These are phyloP conservation scores for Trichoderma polysporum DNA, from an alignment of 2,329 filamentous ascomycete species.

Conservation along the genomic window DNA sequence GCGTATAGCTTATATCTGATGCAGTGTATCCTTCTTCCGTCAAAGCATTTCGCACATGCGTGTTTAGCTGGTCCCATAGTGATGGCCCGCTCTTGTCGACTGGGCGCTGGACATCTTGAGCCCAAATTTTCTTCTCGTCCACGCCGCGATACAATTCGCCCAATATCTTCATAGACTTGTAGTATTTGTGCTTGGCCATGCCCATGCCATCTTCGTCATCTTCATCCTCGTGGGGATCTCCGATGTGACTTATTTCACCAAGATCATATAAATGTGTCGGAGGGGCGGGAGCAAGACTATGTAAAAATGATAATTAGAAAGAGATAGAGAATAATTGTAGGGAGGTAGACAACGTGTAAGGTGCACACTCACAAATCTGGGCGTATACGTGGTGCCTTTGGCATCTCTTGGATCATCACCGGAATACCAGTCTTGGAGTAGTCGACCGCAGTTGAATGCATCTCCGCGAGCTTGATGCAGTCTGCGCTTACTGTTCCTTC, in stretches of 20 bases:
- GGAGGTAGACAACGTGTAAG: background rate
- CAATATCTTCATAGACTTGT: constrained; percentile 66
- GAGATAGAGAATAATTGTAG: background rate
- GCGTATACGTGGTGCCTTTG: constrained; percentile 39
- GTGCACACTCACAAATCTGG: constrained; percentile 54
- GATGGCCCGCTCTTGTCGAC: constrained; percentile 31
- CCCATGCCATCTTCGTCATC: constrained; percentile 44
- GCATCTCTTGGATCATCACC: constrained; percentile 48
- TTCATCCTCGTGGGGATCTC: constrained; percentile 36
- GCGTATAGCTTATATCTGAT: constrained; percentile 36
- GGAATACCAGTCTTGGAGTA: constrained; percentile 73
- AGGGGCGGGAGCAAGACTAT: constrained; percentile 48
- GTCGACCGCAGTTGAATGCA: constrained; percentile 72
- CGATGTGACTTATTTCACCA: constrained; percentile 41
- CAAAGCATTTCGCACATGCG: constrained; percentile 26
- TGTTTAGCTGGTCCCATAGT: constrained; percentile 47
- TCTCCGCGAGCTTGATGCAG: constrained; percentile 56
- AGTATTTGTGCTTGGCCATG: constrained; percentile 54
- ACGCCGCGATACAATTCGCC: constrained; percentile 71
- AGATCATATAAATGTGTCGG: constrained; percentile 46
- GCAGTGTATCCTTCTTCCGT: background rate
- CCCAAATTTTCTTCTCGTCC: constrained; percentile 68
- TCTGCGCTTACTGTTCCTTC: constrained; percentile 51
- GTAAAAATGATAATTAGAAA: background rate
- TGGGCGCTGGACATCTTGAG: constrained; percentile 43